A percentile compares a stretch with the other conserved stretches of the same genome.
These are phyloP conservation scores for Pseudozyma flocculosa DNA, from an alignment of 1,284 basidiomycete species.

Conservation along the genomic window DNA sequence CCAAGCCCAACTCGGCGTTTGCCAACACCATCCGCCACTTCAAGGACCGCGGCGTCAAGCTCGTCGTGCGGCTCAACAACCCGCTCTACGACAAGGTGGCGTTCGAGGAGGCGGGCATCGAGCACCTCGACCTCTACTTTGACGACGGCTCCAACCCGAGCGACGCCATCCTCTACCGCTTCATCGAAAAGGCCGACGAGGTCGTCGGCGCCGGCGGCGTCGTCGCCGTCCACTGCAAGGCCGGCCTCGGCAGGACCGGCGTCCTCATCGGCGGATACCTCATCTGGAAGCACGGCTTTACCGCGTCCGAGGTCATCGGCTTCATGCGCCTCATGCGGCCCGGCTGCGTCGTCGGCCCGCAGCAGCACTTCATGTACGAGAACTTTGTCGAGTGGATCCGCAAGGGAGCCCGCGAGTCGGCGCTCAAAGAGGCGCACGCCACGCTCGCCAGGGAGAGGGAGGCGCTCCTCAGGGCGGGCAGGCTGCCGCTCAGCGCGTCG, in stretches of 20 bases:
- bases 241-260: constrained; percentile 86
- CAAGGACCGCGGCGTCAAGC: constrained; percentile 76
- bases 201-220: constrained; percentile 75
- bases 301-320: constrained; percentile 93
- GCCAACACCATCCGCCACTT: constrained; percentile 87
- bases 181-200: constrained; percentile 80
- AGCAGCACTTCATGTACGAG: constrained; percentile 89
- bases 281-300: constrained; percentile 99
- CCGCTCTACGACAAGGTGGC: constrained; percentile 84
- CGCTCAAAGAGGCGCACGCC: constrained; percentile 18
- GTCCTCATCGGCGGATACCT: constrained; percentile 90
- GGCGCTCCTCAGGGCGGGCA: neutral
- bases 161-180: constrained; percentile 86
- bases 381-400: constrained; percentile 60
- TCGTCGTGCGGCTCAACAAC: constrained; percentile 94
- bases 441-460: constrained; percentile 10
- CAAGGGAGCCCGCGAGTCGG: constrained; percentile 45
- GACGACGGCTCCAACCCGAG: constrained; percentile 98
- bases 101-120: constrained; percentile 83
- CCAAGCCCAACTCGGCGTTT: constrained; percentile 12
- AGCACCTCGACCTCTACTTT: constrained; percentile 82
- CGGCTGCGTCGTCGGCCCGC: constrained; percentile 84
- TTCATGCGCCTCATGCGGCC: constrained; percentile 98
- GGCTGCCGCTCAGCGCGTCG: neutral
- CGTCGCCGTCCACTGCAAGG: constrained; percentile 85